Conservation (phyloP, 2,329 filamentous ascomycete species). For the Alternaria atra region DNA sequence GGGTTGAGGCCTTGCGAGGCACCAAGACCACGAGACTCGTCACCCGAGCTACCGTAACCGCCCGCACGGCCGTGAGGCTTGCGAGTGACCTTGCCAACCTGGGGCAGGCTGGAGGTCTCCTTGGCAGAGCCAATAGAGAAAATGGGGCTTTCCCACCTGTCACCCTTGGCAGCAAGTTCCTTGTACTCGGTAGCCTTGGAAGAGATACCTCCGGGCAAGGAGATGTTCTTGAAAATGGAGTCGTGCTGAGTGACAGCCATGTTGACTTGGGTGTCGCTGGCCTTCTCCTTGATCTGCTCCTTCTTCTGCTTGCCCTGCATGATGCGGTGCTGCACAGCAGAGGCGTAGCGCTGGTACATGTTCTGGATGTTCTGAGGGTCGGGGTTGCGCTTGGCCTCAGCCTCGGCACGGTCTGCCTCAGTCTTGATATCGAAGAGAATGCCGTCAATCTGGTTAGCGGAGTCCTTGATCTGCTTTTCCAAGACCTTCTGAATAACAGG, state of each 20-base stretch:
- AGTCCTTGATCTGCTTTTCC: conserved; percentile 88
- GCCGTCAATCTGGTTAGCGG: conserved; percentile 77
- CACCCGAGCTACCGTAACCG: conserved; percentile 38
- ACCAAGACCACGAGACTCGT: conserved; percentile 28
- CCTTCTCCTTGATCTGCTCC: conserved; percentile 58
- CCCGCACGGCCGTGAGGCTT: conserved; percentile 64
- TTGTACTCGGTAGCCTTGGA: conserved; percentile 94
- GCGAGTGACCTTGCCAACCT: conserved; percentile 61
- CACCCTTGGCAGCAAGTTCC: conserved; percentile 84
- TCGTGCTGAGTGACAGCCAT: conserved; percentile 86
- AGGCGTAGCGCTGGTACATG: conserved; percentile 85
- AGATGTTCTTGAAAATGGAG: conserved; percentile 89
- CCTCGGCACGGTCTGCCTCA: conserved; percentile 78
- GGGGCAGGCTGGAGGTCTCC: conserved; percentile 76
- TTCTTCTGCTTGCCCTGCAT: conserved; percentile 82
- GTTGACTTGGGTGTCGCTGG: conserved; percentile 77
- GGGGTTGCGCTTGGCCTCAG: conserved; percentile 68
- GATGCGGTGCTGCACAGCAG: conserved; percentile 76
- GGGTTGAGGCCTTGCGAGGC: conserved; percentile 26
- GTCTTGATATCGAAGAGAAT: conserved; percentile 79
- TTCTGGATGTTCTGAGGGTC: conserved; percentile 79
- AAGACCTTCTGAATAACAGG: conserved; percentile 86
- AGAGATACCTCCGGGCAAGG: conserved; percentile 86
- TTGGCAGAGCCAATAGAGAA: conserved; percentile 85
- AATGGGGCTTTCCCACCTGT: conserved; percentile 93